Base-by-base conservation (phyloP, 805 yeast genomes). In the Suhomyces sp. region DNA sequence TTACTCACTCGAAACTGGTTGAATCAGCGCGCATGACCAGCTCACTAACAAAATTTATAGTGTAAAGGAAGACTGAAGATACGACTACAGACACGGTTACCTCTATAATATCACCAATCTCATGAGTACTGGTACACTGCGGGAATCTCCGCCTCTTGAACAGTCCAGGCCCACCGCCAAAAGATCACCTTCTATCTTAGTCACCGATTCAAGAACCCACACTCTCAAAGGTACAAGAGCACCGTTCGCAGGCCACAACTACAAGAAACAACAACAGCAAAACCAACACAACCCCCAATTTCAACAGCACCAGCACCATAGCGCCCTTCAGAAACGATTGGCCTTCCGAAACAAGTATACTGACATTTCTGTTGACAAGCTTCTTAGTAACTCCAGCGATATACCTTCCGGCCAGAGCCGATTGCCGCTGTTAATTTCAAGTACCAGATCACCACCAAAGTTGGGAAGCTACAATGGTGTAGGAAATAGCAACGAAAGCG, bases 151-250 rank as follows among this genome's bases (percentile, higher is more conserved):
- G n/a, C 22, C 48, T 1, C 43, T 8, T 2, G 48, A 46, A 13
- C 40, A 8, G 4, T 6, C 33, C n/a, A 6, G 77, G 52, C 85
- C 87, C 3, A 84, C 88, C 5, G 89, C 96, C 12, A 89, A 88
- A 60, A 72, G 97, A 60, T 89, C 97, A 27, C 97, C 98, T 9
- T 89, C 97, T 1, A 92, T 92, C 62, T 77, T 92, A 52, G 98
- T 92, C 37, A 93, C 98, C 0, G 98, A 92, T 70, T 83, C 89
- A 2, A 76, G 98, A 54, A 78, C 83, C 49, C 73, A 73, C 53
- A 75, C 69, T 50, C 68, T 73, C 20, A 76, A 76, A 55, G 78
- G 80, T 22, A 72, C 77, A n/a, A 65, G 85, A 47, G 94, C 93
- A 0, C 96, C 94, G 1, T 89, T 84, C 77, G 94, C 94, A 0